Percentiles rank a stretch among this genome's conserved stretches.
phyloP scores from a whole-genome alignment of 2,329 filamentous ascomycete species.

The Elsinoe batatas region DNA sequence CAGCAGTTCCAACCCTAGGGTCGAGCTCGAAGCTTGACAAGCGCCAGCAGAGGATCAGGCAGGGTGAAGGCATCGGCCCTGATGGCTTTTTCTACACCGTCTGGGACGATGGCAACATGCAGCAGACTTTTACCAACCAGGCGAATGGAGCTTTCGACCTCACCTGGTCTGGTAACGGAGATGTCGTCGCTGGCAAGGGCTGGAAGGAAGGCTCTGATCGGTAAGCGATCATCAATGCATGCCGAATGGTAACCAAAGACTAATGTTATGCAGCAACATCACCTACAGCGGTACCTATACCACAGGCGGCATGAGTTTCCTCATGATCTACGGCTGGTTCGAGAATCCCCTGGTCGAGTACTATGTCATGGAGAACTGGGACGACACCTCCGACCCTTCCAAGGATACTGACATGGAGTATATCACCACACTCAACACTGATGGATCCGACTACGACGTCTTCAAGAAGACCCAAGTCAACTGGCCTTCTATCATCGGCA shows the following conservation, averaged over 20 bases:
- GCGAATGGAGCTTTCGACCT: conserved; percentile 7
- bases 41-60: neutral
- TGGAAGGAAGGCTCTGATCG: conserved; percentile 11
- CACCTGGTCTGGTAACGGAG: conserved; percentile 11
- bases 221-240: neutral
- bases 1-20: neutral
- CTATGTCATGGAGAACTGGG: conserved; percentile 43
- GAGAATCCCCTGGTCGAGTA: conserved; percentile 46
- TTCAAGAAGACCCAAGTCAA: conserved; percentile 31
- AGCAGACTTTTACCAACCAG: conserved; percentile 12
- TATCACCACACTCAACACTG: conserved; percentile 29
- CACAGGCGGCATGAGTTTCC: conserved; percentile 28
- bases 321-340: conserved; percentile 37
- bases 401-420: conserved; percentile 31
- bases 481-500: conserved; percentile 32
- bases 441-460: conserved; percentile 31
- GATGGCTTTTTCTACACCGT: conserved; percentile 13
- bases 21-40: neutral
- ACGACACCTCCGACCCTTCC: conserved; percentile 24
- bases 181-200: conserved; percentile 13
- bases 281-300: conserved; percentile 26
- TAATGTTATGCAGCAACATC: neutral
- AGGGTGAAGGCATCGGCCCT: conserved; percentile 8
- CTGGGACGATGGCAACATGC: conserved; percentile 11
- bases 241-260: neutral